phyloP scores from a whole-genome alignment of 768 basidiomycete species.

The Butyriboletus loyo region DNA sequence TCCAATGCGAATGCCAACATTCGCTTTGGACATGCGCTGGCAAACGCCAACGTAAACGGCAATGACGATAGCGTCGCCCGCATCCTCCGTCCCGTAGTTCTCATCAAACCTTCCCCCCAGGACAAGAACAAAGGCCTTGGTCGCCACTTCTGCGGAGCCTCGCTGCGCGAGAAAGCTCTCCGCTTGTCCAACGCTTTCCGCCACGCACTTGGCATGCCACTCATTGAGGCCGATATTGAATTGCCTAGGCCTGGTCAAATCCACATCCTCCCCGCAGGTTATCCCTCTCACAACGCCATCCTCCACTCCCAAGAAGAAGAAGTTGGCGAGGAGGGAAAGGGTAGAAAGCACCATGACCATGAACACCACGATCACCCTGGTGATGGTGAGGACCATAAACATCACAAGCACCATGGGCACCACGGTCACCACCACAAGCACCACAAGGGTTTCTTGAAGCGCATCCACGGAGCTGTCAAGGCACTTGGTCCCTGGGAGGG shows the following conservation, averaged over 20 bases:
- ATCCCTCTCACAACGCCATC: neutral
- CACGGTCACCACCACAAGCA: conserved; percentile 27
- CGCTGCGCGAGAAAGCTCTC: conserved; percentile 47
- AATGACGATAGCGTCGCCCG: conserved; percentile 25
- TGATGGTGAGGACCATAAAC: neutral
- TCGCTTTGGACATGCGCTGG: conserved; percentile 38
- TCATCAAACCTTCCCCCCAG: conserved; percentile 7
- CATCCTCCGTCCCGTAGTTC: conserved; percentile 13
- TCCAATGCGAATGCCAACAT: conserved; percentile 32
- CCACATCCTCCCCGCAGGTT: conserved; percentile 29
- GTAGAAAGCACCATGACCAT: conserved; percentile 3
- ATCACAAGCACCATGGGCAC: conserved; percentile 13
- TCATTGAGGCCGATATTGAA: conserved; percentile 34
- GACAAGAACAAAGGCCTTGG: conserved; percentile 8
- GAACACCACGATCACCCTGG: neutral
- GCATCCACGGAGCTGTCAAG: conserved; percentile 65
- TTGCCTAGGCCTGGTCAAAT: conserved; percentile 18
- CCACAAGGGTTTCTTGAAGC: conserved; percentile 48
- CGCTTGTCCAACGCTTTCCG: conserved; percentile 54
- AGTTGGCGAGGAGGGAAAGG: conserved; percentile 8
- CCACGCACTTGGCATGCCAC: conserved; percentile 51
- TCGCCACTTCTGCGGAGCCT: conserved; percentile 33
- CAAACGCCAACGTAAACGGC: conserved; percentile 31
- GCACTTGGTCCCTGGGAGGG: conserved; percentile 81
- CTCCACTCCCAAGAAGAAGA: conserved; percentile 7